phyloP scores from a whole-genome alignment of 306 rosid genomes.

The Cicer pinnatifidum region DNA sequence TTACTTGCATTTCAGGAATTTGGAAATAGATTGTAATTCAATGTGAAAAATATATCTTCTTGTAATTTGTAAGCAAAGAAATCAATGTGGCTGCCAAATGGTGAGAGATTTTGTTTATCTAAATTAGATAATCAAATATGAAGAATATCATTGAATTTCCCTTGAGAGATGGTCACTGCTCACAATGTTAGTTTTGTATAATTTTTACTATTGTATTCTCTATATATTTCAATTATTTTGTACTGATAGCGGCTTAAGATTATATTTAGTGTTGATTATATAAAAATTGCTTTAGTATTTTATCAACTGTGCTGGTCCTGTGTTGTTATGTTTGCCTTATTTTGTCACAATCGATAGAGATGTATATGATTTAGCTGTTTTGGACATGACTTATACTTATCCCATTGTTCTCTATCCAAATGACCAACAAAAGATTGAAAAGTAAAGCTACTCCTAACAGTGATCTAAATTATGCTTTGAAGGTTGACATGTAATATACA shows the following conservation, averaged over 20 bases:
- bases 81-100: slow-evolving; percentile 17
- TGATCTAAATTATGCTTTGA: slow-evolving; percentile 34
- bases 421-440: not conserved
- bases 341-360: not conserved
- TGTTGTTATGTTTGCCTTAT: not conserved
- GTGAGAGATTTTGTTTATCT: not conserved
- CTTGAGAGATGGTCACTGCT: no score
- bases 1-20: slow-evolving; percentile 1
- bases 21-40: slow-evolving; percentile 12
- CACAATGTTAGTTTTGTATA: not conserved
- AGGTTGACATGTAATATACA: slow-evolving; percentile 13
- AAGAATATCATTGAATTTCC: no score
- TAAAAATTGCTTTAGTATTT: slow-evolving; percentile 22
- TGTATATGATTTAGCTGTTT: slow-evolving; percentile 3
- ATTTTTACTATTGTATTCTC: not conserved
- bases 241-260: not conserved
- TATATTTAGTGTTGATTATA: not conserved
- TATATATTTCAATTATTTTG: not conserved
- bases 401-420: slow-evolving; percentile 19
- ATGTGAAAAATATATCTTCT: no score
- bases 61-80: not conserved
- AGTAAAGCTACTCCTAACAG: slow-evolving; percentile 1
- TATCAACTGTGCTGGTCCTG: not conserved
- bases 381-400: not conserved
- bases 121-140: not conserved